These are phyloP conservation scores for Blastocystis sp. DNA, from an alignment of 352 stramenopile genomes.

Conservation along the genomic window DNA sequence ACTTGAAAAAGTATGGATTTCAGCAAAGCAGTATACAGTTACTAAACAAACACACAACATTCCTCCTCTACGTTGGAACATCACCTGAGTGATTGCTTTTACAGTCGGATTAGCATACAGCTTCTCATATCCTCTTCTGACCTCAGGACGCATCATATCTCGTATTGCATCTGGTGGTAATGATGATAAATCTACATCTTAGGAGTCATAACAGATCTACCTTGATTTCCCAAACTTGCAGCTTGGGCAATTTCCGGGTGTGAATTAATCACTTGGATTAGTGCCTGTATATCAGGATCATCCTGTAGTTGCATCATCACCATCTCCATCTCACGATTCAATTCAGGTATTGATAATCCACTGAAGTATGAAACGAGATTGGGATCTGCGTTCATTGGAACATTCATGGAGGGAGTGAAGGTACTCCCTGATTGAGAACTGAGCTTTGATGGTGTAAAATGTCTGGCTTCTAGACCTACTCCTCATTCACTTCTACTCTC, in stretches of 20 bases:
- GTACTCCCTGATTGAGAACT: not conserved
- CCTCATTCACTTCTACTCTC: not conserved
- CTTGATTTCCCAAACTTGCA: no score
- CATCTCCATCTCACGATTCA: not conserved
- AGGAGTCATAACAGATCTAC: not conserved
- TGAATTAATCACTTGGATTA: not conserved
- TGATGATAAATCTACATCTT: not conserved
- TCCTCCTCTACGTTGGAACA: not conserved
- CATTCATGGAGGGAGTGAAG: no score
- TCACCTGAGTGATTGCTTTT: not conserved
- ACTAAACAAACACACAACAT: slow-evolving; percentile 14
- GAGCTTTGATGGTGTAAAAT: not conserved
- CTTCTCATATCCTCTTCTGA: not conserved
- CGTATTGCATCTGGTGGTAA: not conserved
- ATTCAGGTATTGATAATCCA: not conserved
- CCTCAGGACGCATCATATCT: not conserved
- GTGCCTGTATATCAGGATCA: not conserved
- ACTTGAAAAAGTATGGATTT: no score
- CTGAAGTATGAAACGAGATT: not conserved
- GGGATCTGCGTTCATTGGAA: not conserved
- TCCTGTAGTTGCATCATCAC: not conserved
- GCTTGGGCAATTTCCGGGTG: not conserved
- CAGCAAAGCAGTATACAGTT: not conserved
- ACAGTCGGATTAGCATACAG: not conserved
- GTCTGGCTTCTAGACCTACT: not conserved